Conservation (phyloP, 2,329 filamentous ascomycete genomes). For the Lomentospora prolificans region DNA sequence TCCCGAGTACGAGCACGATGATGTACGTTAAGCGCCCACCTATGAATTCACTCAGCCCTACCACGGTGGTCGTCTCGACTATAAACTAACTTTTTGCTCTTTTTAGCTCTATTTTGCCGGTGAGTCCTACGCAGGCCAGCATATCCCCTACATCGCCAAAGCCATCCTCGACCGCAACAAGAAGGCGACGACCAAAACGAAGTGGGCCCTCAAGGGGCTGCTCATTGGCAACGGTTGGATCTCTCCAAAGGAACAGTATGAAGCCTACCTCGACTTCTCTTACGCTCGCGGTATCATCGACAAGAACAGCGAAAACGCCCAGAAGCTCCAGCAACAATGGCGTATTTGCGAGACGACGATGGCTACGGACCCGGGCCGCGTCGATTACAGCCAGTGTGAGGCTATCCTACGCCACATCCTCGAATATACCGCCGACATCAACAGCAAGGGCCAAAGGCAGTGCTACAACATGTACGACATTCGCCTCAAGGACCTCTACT, state of each 20-base stretch:
- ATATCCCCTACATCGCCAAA: constrained; percentile 94
- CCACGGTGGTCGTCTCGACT: neutral
- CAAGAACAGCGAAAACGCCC: constrained; percentile 53
- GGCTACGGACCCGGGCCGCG: constrained; percentile 33
- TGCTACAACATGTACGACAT: constrained; percentile 98
- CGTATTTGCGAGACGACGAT: constrained; percentile 57
- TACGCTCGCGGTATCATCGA: constrained; percentile 66
- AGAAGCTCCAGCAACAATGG: constrained; percentile 58
- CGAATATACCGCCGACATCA: constrained; percentile 42
- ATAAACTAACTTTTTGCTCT: neutral
- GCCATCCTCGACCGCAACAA: constrained; percentile 84
- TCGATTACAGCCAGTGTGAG: constrained; percentile 68
- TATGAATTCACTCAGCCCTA: neutral
- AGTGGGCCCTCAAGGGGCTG: constrained; percentile 75
- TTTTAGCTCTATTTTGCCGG: constrained; percentile 81
- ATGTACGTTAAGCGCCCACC: constrained; percentile 47
- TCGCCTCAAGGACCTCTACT: constrained; percentile 67
- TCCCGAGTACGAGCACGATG: constrained; percentile 82
- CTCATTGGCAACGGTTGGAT: constrained; percentile 99
- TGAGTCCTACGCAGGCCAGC: constrained; percentile 88
- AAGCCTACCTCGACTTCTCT: constrained; percentile 71
- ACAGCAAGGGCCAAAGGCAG: constrained; percentile 39
- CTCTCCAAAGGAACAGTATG: constrained; percentile 80
- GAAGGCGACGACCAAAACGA: constrained; percentile 20
- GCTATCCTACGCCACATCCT: constrained; percentile 65